Base-by-base conservation (phyloP, 331 rosid genomes). In the Dryas integrifolia region DNA sequence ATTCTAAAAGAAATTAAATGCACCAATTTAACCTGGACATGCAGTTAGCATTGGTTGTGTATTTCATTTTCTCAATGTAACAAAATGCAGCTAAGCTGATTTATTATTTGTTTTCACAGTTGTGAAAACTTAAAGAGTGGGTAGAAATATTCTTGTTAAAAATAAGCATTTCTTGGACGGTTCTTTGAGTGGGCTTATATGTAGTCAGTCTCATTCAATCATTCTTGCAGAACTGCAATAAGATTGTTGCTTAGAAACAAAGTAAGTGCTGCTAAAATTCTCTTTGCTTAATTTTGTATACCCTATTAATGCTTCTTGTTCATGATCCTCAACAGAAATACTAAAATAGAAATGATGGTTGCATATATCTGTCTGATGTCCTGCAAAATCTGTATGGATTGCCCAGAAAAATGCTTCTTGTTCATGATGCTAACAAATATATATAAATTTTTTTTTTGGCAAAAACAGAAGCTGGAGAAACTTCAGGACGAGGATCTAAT, bases 381-480 rank as follows among this genome's bases (percentile, higher is more conserved):
- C 0, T 7, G 38, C 30, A 6, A 7, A 0, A 13, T 56, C 6
- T 43, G 41, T 24, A 24, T 24, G 52, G 10, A 7, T 40, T 30
- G 35, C 35, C 35, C 35, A 30, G 35, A 30, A 1, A 1, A 30
- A 30, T 30, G 35, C 2, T 30, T 30, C 35, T 30, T 30, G 35
- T 30, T 30, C 35, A 30, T 2, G 35, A 30, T 30, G 35, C 3
- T 30, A 30, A 30, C 35, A 30, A 21, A 21, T 21, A 21, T 21
- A 21, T 21, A 21, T 21, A 21, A 0, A 30, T 73, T 86, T 15
- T 68, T 61, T 83, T n/a, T 82, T 68, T 68, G 71, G 53, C 63
- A 78, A 77, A 61, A 81, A 85, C 91, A 94, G 98, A 94, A 94
- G 78, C 88, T 94, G 88, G 98, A 94, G 86, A 94, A 55, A 72